phyloP scores from a whole-genome alignment of 495 filamentous ascomycete genomes.

The Neurospora sp. region DNA sequence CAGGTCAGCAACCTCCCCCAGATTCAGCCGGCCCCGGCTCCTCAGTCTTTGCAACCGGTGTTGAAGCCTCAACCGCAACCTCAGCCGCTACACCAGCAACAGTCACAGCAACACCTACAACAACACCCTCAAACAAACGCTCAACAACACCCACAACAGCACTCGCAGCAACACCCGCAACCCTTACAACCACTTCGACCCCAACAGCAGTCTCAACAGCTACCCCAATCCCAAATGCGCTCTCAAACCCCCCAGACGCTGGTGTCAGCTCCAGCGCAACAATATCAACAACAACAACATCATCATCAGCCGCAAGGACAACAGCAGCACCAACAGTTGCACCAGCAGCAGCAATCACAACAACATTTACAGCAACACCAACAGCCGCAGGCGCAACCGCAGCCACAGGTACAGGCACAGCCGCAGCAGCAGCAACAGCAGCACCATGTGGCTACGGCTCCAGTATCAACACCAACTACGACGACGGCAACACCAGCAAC shows the following conservation, averaged over 20 bases:
- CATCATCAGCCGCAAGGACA: background rate
- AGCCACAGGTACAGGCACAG: background rate
- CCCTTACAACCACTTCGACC: background rate
- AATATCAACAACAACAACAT: conserved; percentile 7
- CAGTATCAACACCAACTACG: background rate
- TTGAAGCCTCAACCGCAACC: conserved; percentile 9
- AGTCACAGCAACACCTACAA: conserved; percentile 5
- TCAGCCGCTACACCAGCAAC: conserved; percentile 4
- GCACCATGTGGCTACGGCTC: background rate
- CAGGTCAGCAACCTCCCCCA: conserved; percentile 16
- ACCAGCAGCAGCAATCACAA: conserved; percentile 1
- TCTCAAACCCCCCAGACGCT: background rate
- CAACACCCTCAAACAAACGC: background rate
- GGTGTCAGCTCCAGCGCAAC: background rate
- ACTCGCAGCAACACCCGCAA: background rate
- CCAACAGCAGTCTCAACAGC: background rate
- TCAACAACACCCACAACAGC: background rate
- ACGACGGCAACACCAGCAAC: background rate
- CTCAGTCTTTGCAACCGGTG: conserved; percentile 5
- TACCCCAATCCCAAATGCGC: background rate
- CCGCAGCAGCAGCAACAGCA: conserved; percentile 1
- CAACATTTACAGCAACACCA: conserved; percentile 7
- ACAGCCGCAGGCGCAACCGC: conserved; percentile 1
- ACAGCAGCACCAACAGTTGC: background rate
- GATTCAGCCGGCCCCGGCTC: conserved; percentile 20